These are phyloP conservation scores for Leucosporidium creatinivorum DNA, from an alignment of 768 basidiomycete species.

Conservation along the genomic window DNA sequence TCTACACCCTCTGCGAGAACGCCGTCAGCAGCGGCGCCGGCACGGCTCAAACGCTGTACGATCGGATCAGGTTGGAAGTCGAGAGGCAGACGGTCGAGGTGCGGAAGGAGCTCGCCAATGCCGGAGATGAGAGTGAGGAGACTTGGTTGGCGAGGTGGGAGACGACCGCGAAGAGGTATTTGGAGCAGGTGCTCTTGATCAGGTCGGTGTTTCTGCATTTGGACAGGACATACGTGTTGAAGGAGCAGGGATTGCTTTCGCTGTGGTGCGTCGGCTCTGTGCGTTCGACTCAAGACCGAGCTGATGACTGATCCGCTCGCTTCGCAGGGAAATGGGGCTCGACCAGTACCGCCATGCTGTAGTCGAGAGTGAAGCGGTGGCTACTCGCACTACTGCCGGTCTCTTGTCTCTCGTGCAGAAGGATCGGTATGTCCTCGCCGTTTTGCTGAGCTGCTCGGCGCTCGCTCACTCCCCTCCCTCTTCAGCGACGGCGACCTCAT, in stretches of 20 bases:
- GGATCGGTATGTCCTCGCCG: slow-evolving; percentile 52
- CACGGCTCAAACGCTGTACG: slow-evolving; percentile 49
- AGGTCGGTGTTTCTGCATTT: slow-evolving; percentile 62
- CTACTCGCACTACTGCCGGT: slow-evolving; percentile 47
- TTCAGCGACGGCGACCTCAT: slow-evolving; percentile 80
- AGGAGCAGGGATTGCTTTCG: slow-evolving; percentile 42
- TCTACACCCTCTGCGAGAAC: slow-evolving; percentile 36
- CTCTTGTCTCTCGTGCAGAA: slow-evolving; percentile 51
- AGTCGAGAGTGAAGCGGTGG: slow-evolving; percentile 49
- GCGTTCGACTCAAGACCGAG: no score
- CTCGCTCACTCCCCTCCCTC: slow-evolving; percentile 42
- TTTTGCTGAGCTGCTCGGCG: background rate
- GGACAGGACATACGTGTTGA: slow-evolving; percentile 58
- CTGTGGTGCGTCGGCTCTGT: slow-evolving; percentile 48
- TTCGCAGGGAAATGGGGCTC: slow-evolving; percentile 51
- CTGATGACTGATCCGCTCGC: background rate
- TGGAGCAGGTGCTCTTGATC: slow-evolving; percentile 54
- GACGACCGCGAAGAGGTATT: slow-evolving; percentile 56
- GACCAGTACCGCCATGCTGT: slow-evolving; percentile 51
- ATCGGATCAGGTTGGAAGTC: slow-evolving; percentile 54
- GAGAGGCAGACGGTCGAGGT: slow-evolving; percentile 51
- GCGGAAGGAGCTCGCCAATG: slow-evolving; percentile 43
- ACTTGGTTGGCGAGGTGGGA: slow-evolving; percentile 59
- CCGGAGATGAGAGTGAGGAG: slow-evolving; percentile 40
- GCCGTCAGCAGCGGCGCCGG: slow-evolving; percentile 47